Evolutionary conservation across 2,329 filamentous ascomycete species (phyloP).

Genomic region (Rhinocladiella mackenziei): DNA sequence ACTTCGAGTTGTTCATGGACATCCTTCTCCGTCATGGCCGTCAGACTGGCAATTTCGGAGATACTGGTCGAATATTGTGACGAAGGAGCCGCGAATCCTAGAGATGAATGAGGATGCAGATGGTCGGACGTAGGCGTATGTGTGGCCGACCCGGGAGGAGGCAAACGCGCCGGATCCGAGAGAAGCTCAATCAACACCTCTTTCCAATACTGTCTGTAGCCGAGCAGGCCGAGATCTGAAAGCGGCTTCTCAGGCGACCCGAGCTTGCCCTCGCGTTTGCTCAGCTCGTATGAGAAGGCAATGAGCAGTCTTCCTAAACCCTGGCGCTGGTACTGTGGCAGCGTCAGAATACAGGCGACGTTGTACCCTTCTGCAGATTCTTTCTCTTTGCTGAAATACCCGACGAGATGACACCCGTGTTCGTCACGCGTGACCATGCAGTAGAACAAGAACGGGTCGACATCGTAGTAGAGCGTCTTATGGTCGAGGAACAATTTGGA

Average conservation of each 20-base stretch:
- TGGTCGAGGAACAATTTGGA: slow-evolving; percentile 98
- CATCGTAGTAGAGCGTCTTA: slow-evolving; percentile 84
- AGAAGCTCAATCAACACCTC: slow-evolving; percentile 87
- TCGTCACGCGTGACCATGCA: slow-evolving; percentile 92
- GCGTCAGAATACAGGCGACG: slow-evolving; percentile 91
- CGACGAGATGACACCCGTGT: slow-evolving; percentile 92
- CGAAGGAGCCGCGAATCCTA: slow-evolving; percentile 15
- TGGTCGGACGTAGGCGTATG: slow-evolving; percentile 27
- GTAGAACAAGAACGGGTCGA: slow-evolving; percentile 85
- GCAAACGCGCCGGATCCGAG: slow-evolving; percentile 62
- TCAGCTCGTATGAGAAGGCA: slow-evolving; percentile 95
- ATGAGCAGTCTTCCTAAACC: slow-evolving; percentile 91
- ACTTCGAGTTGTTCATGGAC: slow-evolving; percentile 93
- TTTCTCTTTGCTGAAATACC: slow-evolving; percentile 99
- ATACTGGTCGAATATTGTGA: slow-evolving; percentile 61
- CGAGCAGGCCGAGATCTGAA: slow-evolving; percentile 85
- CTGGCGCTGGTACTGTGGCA: slow-evolving; percentile 93
- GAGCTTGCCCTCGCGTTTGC: slow-evolving; percentile 89
- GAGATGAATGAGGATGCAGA: slow-evolving; percentile 24
- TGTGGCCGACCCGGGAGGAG: slow-evolving; percentile 23
- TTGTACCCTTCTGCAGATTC: slow-evolving; percentile 97
- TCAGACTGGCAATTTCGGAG: slow-evolving; percentile 70
- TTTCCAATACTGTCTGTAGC: slow-evolving; percentile 96
- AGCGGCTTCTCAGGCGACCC: slow-evolving; percentile 96
- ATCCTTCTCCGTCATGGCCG: slow-evolving; percentile 96